Conservation (phyloP, 2,329 filamentous ascomycete genomes). For the Phoma sp. region DNA sequence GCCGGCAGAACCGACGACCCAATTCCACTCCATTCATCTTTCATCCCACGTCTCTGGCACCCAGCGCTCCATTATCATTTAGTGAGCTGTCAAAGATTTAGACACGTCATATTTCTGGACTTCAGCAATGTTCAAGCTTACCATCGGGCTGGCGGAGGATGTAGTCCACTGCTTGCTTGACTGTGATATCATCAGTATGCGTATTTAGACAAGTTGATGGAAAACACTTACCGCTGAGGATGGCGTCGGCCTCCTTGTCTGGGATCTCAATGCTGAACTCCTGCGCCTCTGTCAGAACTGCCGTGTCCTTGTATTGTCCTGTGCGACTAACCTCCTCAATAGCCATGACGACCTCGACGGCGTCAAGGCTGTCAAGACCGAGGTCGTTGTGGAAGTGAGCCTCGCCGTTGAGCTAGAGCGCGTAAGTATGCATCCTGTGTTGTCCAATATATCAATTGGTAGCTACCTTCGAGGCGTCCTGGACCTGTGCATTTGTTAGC, state of each 20-base stretch:
- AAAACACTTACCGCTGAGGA: slow-evolving; percentile 81
- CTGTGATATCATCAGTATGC: slow-evolving; percentile 57
- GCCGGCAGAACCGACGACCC: slow-evolving; percentile 39
- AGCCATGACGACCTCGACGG: slow-evolving; percentile 99
- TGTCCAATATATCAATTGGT: background rate
- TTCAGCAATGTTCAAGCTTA: slow-evolving; percentile 54
- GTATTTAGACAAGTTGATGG: background rate
- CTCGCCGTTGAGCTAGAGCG: slow-evolving; percentile 72
- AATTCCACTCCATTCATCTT: slow-evolving; percentile 38
- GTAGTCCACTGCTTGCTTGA: slow-evolving; percentile 94
- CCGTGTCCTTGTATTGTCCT: slow-evolving; percentile 1
- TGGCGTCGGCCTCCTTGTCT: slow-evolving; percentile 93
- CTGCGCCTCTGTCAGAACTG: slow-evolving; percentile 48
- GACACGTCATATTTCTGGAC: background rate
- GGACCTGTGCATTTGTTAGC: slow-evolving; percentile 61
- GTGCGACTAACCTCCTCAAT: slow-evolving; percentile 83
- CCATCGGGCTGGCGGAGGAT: slow-evolving; percentile 92
- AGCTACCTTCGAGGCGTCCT: slow-evolving; percentile 63
- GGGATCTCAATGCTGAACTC: slow-evolving; percentile 95
- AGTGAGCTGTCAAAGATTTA: slow-evolving; percentile 44
- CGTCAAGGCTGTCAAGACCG: slow-evolving; percentile 95
- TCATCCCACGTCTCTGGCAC: slow-evolving; percentile 25
- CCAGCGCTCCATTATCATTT: slow-evolving; percentile 24
- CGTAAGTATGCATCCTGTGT: slow-evolving; percentile 27
- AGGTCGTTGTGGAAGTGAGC: slow-evolving; percentile 98